Conservation (phyloP, 1,284 basidiomycete species). For the Phylloporus gajari region DNA sequence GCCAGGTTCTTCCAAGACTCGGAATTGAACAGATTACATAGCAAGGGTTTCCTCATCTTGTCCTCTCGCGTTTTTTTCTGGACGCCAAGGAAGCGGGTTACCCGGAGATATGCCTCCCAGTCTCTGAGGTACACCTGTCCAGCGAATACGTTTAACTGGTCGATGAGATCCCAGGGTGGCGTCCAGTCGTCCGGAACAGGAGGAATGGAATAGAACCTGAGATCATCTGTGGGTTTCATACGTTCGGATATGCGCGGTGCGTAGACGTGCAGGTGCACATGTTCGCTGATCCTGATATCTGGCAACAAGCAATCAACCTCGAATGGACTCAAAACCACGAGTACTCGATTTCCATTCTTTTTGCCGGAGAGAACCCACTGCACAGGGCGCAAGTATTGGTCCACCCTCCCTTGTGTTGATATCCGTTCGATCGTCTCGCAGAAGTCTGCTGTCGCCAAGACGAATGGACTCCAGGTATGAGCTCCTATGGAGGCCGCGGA, state of each 20-base stretch:
- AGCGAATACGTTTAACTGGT: slow-evolving; percentile 42
- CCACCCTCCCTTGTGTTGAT: neutral
- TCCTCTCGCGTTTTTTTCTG: slow-evolving; percentile 28
- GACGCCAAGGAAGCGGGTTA: slow-evolving; percentile 5
- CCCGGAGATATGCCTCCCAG: neutral
- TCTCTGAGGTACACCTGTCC: slow-evolving; percentile 8
- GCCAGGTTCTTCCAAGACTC: slow-evolving; percentile 51
- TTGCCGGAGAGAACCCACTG: slow-evolving; percentile 51
- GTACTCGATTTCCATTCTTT: slow-evolving; percentile 5
- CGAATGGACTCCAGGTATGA: slow-evolving; percentile 12
- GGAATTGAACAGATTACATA: neutral
- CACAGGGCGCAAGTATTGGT: slow-evolving; percentile 53
- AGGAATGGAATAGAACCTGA: slow-evolving; percentile 48
- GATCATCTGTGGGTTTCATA: slow-evolving; percentile 51
- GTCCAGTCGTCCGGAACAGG: slow-evolving; percentile 6
- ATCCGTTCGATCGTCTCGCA: neutral
- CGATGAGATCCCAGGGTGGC: slow-evolving; percentile 4
- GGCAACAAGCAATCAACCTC: slow-evolving; percentile 55
- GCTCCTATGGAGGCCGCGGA: neutral
- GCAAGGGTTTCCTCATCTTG: slow-evolving; percentile 9
- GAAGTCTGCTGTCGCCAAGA: slow-evolving; percentile 43
- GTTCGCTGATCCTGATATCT: slow-evolving; percentile 44
- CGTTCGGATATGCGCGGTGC: slow-evolving; percentile 46
- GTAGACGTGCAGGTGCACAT: slow-evolving; percentile 54
- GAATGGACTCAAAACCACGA: slow-evolving; percentile 54